These are phyloP conservation scores for Trametes meyenii DNA, from an alignment of 768 basidiomycete genomes.

Conservation along the genomic window DNA sequence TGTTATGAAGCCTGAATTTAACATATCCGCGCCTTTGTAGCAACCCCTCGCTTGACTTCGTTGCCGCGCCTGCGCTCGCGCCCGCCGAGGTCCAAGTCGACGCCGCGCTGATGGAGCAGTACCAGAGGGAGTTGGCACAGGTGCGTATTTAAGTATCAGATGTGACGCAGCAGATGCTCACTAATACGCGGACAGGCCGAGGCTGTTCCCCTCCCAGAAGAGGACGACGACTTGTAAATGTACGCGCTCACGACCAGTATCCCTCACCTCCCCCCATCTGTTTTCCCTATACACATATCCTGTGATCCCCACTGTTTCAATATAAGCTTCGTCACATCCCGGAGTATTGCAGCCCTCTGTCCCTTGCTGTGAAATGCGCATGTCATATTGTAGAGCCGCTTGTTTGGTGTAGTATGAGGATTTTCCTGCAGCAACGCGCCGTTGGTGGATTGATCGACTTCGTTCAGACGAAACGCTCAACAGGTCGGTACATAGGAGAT, in stretches of 20 bases:
- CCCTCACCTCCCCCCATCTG: conserved; percentile 20
- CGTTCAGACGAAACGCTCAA: background rate
- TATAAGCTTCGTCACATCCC: conserved; percentile 21
- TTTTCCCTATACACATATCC: conserved; percentile 25
- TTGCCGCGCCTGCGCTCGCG: conserved; percentile 93
- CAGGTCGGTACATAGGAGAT: no score
- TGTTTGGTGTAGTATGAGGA: conserved; percentile 17
- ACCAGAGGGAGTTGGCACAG: conserved; percentile 73
- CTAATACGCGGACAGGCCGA: conserved; percentile 61
- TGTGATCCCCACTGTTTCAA: conserved; percentile 30
- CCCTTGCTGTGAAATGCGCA: conserved; percentile 4
- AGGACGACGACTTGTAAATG: conserved; percentile 72
- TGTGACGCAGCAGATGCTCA: background rate
- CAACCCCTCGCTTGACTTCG: conserved; percentile 88
- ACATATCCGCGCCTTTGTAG: conserved; percentile 41
- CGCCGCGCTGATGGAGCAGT: conserved; percentile 71
- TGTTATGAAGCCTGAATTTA: background rate
- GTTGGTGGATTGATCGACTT: background rate
- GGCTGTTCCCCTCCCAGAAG: conserved; percentile 93
- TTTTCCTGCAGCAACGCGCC: background rate
- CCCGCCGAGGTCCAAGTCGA: conserved; percentile 94
- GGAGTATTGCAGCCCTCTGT: conserved; percentile 7
- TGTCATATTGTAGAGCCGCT: conserved; percentile 16
- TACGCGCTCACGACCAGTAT: conserved; percentile 19
- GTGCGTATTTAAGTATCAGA: conserved; percentile 41